phyloP scores from a whole-genome alignment of 495 filamentous ascomycete genomes.

The Penicillium salamii region DNA sequence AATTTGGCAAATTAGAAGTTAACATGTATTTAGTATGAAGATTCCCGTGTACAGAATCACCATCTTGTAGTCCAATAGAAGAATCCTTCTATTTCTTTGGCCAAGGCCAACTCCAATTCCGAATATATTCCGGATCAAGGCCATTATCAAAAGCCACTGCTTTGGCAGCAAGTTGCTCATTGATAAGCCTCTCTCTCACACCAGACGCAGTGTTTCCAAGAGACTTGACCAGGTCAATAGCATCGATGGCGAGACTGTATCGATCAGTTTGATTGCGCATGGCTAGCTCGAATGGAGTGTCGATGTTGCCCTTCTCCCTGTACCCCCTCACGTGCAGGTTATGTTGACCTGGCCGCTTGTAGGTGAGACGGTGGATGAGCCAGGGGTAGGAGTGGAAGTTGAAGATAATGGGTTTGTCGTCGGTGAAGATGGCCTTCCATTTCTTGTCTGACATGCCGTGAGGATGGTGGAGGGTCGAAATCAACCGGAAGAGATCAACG shows the following conservation, averaged over 20 bases:
- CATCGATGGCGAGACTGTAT: slow-evolving; percentile 68
- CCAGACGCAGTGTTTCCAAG: slow-evolving; percentile 56
- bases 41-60: neutral
- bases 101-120: slow-evolving; percentile 62
- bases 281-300: slow-evolving; percentile 70
- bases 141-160: slow-evolving; percentile 62
- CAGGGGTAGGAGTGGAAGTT: slow-evolving; percentile 79
- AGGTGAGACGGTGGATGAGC: slow-evolving; percentile 69
- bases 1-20: too few relatives aligned
- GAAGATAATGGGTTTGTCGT: slow-evolving; percentile 67
- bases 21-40: too few relatives aligned
- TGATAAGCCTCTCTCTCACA: slow-evolving; percentile 58
- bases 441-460: slow-evolving; percentile 62
- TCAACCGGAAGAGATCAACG: slow-evolving; percentile 72
- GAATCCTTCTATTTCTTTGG: slow-evolving; percentile 6
- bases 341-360: slow-evolving; percentile 59
- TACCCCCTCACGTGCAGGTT: slow-evolving; percentile 71
- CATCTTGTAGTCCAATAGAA: neutral
- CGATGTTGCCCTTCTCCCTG: slow-evolving; percentile 75
- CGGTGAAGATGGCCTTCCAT: slow-evolving; percentile 64
- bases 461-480: slow-evolving; percentile 59
- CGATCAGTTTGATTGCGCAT: slow-evolving; percentile 70
- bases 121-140: slow-evolving; percentile 62
- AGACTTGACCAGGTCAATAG: slow-evolving; percentile 59
- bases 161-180: slow-evolving; percentile 54